Evolutionary conservation across 495 filamentous ascomycete species (phyloP), one percentile per base, ranked within the genome.

Genomic region (Penicillium mononematosum): DNA sequence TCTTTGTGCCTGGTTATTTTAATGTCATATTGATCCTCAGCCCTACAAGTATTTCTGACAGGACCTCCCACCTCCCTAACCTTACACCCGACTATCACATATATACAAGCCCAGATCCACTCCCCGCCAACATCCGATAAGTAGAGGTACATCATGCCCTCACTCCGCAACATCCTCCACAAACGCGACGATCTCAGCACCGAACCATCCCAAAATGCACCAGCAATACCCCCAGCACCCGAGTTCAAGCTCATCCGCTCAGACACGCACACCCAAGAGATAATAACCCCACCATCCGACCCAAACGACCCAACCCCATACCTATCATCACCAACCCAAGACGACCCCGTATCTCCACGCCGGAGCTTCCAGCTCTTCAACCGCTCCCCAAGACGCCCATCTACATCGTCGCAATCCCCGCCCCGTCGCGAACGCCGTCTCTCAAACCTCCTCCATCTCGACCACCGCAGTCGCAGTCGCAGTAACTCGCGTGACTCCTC

Each of bases 241-340:
- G 84, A 88, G 65, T 88, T 97, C 75, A 91, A 80, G 56, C 89
- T 98, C 78, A 79, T 95, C 59, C 85, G 92, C 43, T 86, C 87
- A 56, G 91, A 93, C 67, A 96, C 93, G 12, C 77, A 85, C 53
- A 85, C 85, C 2, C 82, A 91, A 68, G 91, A 96, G 70, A 73
- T 88, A 53, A 87, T 95, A 67, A 73, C 75, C 32, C 87, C 88
- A 17, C 87, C 91, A 12, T 72, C 68, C 55, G 76, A 79, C 63
- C 69, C 71, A 25, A 73, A 71, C 63, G 74, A 84, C 56, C 58
- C 57, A 14, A 5, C 24, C 24, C 31, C 12, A 45, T 39, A 41
- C 34, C 36, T 42, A 22, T 43, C 29, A 25, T 38, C 47, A 14
- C 43, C 52, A 22, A 42, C 22, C 6, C 25, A 59, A 32, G 50